Evolutionary conservation across 73 alveolate species (phyloP).

Genomic region (Blepharisma stoltei): DNA sequence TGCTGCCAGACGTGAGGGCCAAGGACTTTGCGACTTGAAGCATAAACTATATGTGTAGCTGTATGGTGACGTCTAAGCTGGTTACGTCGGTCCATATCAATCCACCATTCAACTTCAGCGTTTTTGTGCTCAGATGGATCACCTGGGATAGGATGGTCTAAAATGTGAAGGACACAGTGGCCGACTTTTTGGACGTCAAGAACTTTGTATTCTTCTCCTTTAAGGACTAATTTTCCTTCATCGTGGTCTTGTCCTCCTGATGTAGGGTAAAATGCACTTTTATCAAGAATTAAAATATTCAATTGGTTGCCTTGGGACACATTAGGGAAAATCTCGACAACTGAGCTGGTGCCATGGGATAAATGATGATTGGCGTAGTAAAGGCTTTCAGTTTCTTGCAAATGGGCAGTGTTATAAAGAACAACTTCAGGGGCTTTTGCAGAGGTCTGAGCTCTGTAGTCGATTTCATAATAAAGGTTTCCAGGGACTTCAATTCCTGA

Average conservation of each 20-base stretch:
- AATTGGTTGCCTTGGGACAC: constrained; percentile 61
- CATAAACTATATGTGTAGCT: constrained; percentile 96
- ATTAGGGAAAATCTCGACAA: constrained; percentile 88
- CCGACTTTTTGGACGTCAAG: constrained; percentile 94
- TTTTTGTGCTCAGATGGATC: constrained; percentile 63
- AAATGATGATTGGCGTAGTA: constrained; percentile 85
- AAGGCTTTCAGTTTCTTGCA: constrained; percentile 87
- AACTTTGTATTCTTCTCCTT: constrained; percentile 66
- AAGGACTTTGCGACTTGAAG: constrained; percentile 92
- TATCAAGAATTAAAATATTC: constrained; percentile 87
- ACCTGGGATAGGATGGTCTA: constrained; percentile 75
- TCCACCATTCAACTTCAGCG: constrained; percentile 71
- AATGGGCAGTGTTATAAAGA: constrained; percentile 87
- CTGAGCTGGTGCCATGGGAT: constrained; percentile 73
- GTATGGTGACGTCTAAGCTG: constrained; percentile 96
- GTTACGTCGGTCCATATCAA: constrained; percentile 86
- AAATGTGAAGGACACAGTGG: constrained; percentile 85
- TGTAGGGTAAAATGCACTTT: constrained; percentile 94
- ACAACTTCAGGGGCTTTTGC: constrained; percentile 93
- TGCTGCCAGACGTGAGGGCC: constrained; percentile 99
- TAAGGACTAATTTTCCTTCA: constrained; percentile 73
- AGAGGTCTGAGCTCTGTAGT: constrained; percentile 83
- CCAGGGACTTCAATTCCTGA: constrained; percentile 87
- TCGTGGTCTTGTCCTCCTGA: constrained; percentile 97
- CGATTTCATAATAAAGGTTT: constrained; percentile 87